Base-by-base conservation (phyloP, 192 early-diverging fungal species). In the Backusella liffmaniae region DNA sequence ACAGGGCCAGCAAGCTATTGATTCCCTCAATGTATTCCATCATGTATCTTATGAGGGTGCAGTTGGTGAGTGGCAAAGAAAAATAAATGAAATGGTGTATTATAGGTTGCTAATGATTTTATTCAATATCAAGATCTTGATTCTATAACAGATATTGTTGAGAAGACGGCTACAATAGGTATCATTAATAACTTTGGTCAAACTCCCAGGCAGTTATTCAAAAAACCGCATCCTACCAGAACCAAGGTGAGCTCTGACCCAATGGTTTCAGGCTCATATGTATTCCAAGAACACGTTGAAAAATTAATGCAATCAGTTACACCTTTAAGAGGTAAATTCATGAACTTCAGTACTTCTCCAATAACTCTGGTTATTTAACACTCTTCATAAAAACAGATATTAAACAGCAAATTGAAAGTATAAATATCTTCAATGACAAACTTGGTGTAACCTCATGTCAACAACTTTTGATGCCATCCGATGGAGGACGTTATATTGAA, bases 141-240 rank as follows among this genome's bases (percentile, higher is more conserved):
- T 78, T 81, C 90, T 3, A 93, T 98, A 39, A 89, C 90, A 39
- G 96, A 98, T 79, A 93, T 94, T 3, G 85, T 98, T 32, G 96
- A 98, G 79, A 90, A 94, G 51, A 88, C 90, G 16, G 93, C 95
- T 6, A 94, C 95, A 16, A 95, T 95, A 67, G 96, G 95, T 72
- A 95, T 96, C 75, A 98, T 98, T 74, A 90, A 98, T 81, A 96
- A 98, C 84, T 98, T 98, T 91, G 97, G 97, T 6, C 97, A 98
- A 82, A 98, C 97, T 2, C 96, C 97, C 13, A 86, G 90, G 12
- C 94, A 96, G 77, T 80, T 98, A 70, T 97, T 98, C 73, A 91
- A 88, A 65, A 89, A 87, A 78, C 94, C 96, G 1, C 97, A 98
- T 84, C 93, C 93, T 36, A 69, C 82, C 26, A 85, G 92, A 71